Base-by-base conservation (phyloP, 2,329 filamentous ascomycete genomes). In the Cryphonectria radicalis region DNA sequence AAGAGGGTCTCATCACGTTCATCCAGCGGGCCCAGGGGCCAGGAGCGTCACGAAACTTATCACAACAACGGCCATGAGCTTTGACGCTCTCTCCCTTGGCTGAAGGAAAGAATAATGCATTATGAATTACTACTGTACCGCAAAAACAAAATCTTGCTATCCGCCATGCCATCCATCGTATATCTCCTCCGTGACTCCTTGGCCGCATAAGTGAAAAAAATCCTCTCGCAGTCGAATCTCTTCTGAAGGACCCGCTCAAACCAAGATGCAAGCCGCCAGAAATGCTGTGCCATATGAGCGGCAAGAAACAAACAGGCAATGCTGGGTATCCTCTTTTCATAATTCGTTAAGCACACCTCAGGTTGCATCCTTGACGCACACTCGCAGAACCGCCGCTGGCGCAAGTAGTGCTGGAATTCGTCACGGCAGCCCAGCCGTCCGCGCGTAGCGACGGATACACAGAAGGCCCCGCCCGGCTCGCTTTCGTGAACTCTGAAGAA, bases 241-340 rank as follows among this genome's bases (percentile, higher is more conserved):
- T 59, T n/a, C 46, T 50, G 46, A n/a, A 40, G 59, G 32, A 11
- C 32, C 57, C 19, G 19, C 19, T 10, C 5, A 40, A n/a, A 40
- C 25, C 55, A 25, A 40, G 37, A 63, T 63, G 60, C 60, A 42
- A 63, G 22, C 37, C 19, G n/a, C 35, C 35, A 63, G n/a, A 40
- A 4, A 63, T 42, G 35, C 35, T 46, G 11, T 43, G 28, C n/a
- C n/a, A 19, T 43, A 40, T 40, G 32, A 28, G n/a, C 7, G 28
- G n/a, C 4, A 32, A 43, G 3, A 28, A 64, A 25, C 35, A 62
- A 62, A 14, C 22, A 35, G 19, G 4, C 40, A 64, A 28, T 43
- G n/a, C 62, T 43, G 62, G 62, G 40, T 64, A 46, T 64, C 40
- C n/a, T 46, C 40, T 46, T 19, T 13, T 46, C 62, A 19, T 64